Base-by-base conservation (phyloP, 192 early-diverging fungal species). In the Chytriomyces hyalinus region DNA sequence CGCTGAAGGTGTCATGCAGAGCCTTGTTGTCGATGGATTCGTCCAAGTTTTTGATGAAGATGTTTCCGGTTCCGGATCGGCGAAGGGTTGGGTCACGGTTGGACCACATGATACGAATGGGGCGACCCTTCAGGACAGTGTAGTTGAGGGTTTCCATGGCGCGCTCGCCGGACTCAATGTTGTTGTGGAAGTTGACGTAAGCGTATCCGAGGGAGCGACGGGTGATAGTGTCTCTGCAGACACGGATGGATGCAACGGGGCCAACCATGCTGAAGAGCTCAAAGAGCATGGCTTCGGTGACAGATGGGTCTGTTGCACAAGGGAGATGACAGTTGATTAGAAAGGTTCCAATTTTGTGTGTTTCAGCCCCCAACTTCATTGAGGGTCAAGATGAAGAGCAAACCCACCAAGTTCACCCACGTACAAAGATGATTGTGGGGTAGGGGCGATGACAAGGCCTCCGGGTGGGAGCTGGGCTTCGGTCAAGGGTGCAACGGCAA, bases 1-100 rank as follows among this genome's bases (percentile, higher is more conserved):
- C 95, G 51, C 93, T 89, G 85, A 99, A 99, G 74, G 97, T 98
- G 81, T 99, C 98, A 85, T 98, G 97, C 53, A 99, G 92, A 62
- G 97, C 95, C 91, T 97, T 97, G 91, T 97, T 96, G 88, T 99
- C 97, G 80, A 99, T 99, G 67, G 94, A 86, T 61, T 90, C 85
- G 87, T 98, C 96, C 65, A 99, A 87, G 92, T 99, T 99, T 90
- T 99, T 99, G 90, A 99, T 99, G 85, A 99, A 99, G 84, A 99
- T 95, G 89, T 99, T 99, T 75, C 96, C 96, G 62, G 88, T 87
- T 57, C 96, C 95, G 72, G 89, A 90, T 79, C 93, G 92, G 86
- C 97, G 96, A 79, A 94, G 85, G 64, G 94, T 90, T 24, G 97
- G 97, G 89, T 99, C 96, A 81, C 97, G 94, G 89, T 99, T 95